Evolutionary conservation across 495 filamentous ascomycete genomes (phyloP), one percentile per base, ranked within the genome.

Genomic region (Lichina pygmaea): DNA sequence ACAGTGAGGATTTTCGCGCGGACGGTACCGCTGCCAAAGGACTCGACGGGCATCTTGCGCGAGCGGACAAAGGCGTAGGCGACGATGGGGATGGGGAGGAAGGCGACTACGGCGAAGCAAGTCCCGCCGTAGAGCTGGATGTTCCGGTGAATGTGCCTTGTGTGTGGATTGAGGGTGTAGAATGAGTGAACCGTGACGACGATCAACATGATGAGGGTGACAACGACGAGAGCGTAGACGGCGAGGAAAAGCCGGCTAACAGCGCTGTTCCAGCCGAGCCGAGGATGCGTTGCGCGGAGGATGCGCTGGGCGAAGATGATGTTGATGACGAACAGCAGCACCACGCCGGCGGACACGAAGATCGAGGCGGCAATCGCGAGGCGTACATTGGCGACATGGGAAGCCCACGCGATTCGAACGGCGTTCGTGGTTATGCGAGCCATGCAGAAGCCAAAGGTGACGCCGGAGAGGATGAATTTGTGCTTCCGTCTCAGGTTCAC

Each of bases 381-480:
- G 31, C 50, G 52, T 39, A 75, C 51, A 49, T 73, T 61, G 8
- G 15, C 45, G 4, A 58, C 63, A 44, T 65, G 49, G 24, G 53
- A 54, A 7, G 69, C 62, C 73, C 72, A 78, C 12, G 52, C 61
- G 13, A 72, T 80, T 16, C 84, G 75, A 53, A 86, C 60, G 8
- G 61, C 54, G 42, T 73, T 72, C 0, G 83, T 72, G 30, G 65
- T 54, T 39, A 77, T 67, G 32, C 85, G 66, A 6, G 78, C 68
- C 63, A 78, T 72, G 61, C 72, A 89, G 66, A 94, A 86, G 46
- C 73, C 82, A 52, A 83, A 81, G 30, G 78, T 57, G 46, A 80
- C 63, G 11, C 57, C 71, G 12, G 68, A 81, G 45, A 78, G 66
- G 32, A 81, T 52, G 61, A 89, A 92, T 43, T 79, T 79, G 56